Evolutionary conservation across 2,329 filamentous ascomycete species (phyloP), one percentile per base, ranked within the genome.

Genomic region (Fusarium aywerte): DNA sequence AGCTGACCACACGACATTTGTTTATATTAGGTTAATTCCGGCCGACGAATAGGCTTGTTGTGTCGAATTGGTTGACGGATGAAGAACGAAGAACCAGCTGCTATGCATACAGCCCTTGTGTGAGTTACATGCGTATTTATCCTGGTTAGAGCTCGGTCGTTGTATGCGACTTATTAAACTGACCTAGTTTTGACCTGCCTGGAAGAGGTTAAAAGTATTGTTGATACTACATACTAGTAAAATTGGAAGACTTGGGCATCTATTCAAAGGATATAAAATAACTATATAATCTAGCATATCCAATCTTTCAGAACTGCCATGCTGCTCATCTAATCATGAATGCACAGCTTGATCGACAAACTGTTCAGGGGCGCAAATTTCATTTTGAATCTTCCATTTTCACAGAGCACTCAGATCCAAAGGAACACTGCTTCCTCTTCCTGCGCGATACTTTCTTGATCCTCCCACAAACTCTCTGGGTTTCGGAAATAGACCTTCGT

Each of bases 381-480:
- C 44, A 43, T 55, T 50, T 48, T 39, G 61, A 29, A 27, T 50
- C n/a, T 36, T 31, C 51, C 33, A 36, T 53, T 29, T 44, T 72
- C 60, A 78, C 21, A 90, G 84, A 15, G 85, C 82, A 68, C 83
- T 87, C 75, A 99, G 79, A 81, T 98, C 92, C 72, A 98, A 82
- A 29, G 96, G 96, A 70, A 98, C 94, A 82, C 92, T 97, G 80
- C 93, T 97, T 31, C 93, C 95, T 75, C 95, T 87, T 10, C 96
- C 96, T 33, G 96, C 96, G 65, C 95, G 85, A 79, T 98, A 99
- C 76, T 88, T 89, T 76, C 91, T 93, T 20, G 85, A 80, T 5
- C 87, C 88, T n/a, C 90, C 91, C 2, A 84, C 80, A 75, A 96
- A 97, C 3, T 91, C 89, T 73, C 95, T 85, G 21, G 95, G 95